Conservation (phyloP, 306 rosid genomes). For the Medicago lupulina region DNA sequence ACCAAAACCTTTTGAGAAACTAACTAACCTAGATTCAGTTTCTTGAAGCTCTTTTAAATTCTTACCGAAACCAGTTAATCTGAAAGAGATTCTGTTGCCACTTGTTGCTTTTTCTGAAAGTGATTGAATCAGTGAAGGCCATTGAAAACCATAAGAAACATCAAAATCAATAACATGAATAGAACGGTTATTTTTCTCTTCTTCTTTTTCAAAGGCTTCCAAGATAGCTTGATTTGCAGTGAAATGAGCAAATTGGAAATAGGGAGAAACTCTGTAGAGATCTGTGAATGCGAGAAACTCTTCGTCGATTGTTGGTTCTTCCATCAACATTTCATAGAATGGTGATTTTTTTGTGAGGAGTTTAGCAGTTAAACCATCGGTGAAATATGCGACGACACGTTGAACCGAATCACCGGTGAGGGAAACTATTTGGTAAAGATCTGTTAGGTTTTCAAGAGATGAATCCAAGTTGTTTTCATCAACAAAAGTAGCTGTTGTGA, state of each 20-base stretch:
- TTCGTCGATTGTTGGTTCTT: slow-evolving; percentile 65
- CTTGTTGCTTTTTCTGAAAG: slow-evolving; percentile 71
- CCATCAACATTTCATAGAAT: slow-evolving; percentile 66
- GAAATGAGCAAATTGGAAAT: slow-evolving; percentile 81
- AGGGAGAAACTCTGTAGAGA: slow-evolving; percentile 72
- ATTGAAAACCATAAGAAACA: slow-evolving; percentile 76
- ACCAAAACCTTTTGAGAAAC: slow-evolving; percentile 65
- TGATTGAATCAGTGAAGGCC: slow-evolving; percentile 85
- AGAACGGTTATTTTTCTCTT: slow-evolving; percentile 55
- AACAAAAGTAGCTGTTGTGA: slow-evolving; percentile 59
- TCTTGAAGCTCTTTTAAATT: slow-evolving; percentile 62
- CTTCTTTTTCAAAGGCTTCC: slow-evolving; percentile 74
- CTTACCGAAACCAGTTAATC: slow-evolving; percentile 67
- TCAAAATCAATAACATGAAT: slow-evolving; percentile 76
- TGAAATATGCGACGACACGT: slow-evolving; percentile 68
- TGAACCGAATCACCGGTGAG: slow-evolving; percentile 67
- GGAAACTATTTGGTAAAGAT: slow-evolving; percentile 60
- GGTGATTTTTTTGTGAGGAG: slow-evolving; percentile 69
- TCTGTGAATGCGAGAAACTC: slow-evolving; percentile 65
- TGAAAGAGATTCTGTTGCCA: slow-evolving; percentile 54
- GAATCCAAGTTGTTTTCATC: slow-evolving; percentile 51
- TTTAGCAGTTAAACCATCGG: slow-evolving; percentile 66
- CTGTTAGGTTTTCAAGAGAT: slow-evolving; percentile 57
- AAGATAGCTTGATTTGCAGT: slow-evolving; percentile 81
- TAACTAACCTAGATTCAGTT: slow-evolving; percentile 66